These are phyloP conservation scores for Aspergillus fumigatus DNA, from an alignment of 2,329 filamentous ascomycete genomes.

Conservation along the genomic window DNA sequence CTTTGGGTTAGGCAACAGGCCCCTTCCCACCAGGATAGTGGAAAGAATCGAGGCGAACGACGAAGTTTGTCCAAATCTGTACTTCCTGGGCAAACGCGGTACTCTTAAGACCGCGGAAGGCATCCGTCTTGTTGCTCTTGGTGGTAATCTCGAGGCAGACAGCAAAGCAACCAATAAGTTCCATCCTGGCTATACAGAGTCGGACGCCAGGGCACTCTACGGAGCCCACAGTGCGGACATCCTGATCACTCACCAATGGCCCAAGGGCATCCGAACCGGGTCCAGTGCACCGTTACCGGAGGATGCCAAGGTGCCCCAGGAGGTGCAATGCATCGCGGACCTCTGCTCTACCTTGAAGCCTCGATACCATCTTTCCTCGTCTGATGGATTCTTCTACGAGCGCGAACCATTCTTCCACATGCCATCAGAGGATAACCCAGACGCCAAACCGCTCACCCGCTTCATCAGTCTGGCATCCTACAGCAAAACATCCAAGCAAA, in stretches of 20 bases:
- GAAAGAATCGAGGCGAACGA: conserved; percentile 69
- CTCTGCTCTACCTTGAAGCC: conserved; percentile 76
- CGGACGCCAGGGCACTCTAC: conserved; percentile 69
- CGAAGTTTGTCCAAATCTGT: conserved; percentile 82
- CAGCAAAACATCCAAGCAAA: conserved; percentile 71
- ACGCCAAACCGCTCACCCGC: conserved; percentile 64
- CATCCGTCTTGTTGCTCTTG: conserved; percentile 79
- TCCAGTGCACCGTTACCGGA: conserved; percentile 62
- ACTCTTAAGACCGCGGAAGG: conserved; percentile 87
- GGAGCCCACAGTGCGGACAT: conserved; percentile 80
- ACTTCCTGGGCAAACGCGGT: conserved; percentile 81
- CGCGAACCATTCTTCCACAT: conserved; percentile 84
- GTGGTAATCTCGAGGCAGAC: conserved; percentile 57
- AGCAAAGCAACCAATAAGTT: conserved; percentile 57
- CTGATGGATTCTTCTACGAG: conserved; percentile 72
- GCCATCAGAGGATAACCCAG: conserved; percentile 49
- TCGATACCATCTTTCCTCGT: conserved; percentile 81
- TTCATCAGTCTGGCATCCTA: conserved; percentile 86
- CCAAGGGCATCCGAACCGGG: conserved; percentile 63
- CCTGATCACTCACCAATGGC: conserved; percentile 83
- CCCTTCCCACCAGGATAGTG: conserved; percentile 67
- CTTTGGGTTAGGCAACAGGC: conserved; percentile 72
- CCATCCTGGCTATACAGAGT: conserved; percentile 70
- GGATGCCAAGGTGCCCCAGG: conserved; percentile 47
- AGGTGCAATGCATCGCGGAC: conserved; percentile 68